These are phyloP conservation scores for Fonsecaea nubica DNA, from an alignment of 2,329 filamentous ascomycete genomes.

Conservation along the genomic window DNA sequence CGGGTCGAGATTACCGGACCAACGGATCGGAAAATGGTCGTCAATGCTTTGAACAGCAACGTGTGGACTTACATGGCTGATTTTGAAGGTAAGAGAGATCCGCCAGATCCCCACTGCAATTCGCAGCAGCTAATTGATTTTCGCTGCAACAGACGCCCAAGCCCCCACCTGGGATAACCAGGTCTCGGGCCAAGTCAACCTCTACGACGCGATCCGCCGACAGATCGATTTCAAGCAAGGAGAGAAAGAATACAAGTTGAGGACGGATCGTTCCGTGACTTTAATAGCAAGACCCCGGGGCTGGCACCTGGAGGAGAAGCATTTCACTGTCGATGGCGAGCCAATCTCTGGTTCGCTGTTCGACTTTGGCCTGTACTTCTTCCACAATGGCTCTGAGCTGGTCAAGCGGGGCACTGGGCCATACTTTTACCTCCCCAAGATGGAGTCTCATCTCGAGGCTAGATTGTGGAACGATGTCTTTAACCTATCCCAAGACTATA, in stretches of 20 bases:
- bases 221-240: conserved; percentile 97
- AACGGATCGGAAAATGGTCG: conserved; percentile 98
- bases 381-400: conserved; percentile 92
- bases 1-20: conserved; percentile 97
- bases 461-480: conserved; percentile 98
- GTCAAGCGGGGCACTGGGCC: conserved; percentile 84
- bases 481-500: conserved; percentile 92
- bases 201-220: conserved; percentile 92
- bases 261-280: conserved; percentile 87
- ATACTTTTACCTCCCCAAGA: conserved; percentile 98
- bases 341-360: conserved; percentile 91
- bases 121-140: conserved; percentile 21
- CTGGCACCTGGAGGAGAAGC: conserved; percentile 99
- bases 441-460: conserved; percentile 97
- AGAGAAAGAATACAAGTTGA: conserved; percentile 95
- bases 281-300: conserved; percentile 93
- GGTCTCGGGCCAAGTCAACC: conserved; percentile 97
- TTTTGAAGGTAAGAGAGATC: conserved; percentile 79
- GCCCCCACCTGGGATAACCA: conserved; percentile 99
- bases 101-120: neutral
- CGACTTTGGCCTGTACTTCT: conserved; percentile 99
- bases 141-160: conserved; percentile 72
- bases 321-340: conserved; percentile 93
- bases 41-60: conserved; percentile 93
- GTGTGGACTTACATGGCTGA: conserved; percentile 99